phyloP scores from a whole-genome alignment of 2,329 filamentous ascomycete genomes.

The Trichoderma breve region DNA sequence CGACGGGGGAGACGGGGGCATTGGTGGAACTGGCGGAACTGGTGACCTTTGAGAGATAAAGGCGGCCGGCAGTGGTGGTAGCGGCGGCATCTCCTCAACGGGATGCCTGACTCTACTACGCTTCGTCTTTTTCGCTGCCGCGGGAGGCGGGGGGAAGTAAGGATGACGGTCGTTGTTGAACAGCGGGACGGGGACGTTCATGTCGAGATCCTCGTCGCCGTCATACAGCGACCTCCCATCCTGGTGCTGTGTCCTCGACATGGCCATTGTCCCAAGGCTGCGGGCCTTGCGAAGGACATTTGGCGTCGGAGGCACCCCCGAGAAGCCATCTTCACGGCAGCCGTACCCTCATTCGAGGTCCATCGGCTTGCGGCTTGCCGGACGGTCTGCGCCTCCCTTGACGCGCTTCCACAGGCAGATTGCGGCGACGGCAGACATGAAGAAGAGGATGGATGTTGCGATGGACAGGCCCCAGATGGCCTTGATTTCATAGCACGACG shows the following conservation, averaged over 20 bases:
- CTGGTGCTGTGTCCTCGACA: conserved; percentile 27
- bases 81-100: conserved; percentile 31
- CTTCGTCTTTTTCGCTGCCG: conserved; percentile 33
- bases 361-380: conserved; percentile 35
- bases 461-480: conserved; percentile 84
- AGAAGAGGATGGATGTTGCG: conserved; percentile 67
- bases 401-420: background rate
- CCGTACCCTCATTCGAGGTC: conserved; percentile 52
- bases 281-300: conserved; percentile 28
- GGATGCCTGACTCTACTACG: conserved; percentile 30
- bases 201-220: conserved; percentile 31
- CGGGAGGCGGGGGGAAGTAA: conserved; percentile 38
- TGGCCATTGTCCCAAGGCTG: conserved; percentile 40
- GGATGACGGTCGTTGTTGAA: conserved; percentile 24
- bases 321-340: conserved; percentile 44
- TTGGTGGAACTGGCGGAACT: background rate
- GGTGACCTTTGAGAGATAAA: background rate
- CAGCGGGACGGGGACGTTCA: conserved; percentile 22
- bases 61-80: conserved; percentile 29
- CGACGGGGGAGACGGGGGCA: background rate
- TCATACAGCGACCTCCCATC: conserved; percentile 29
- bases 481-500: conserved; percentile 81
- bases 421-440: conserved; percentile 24
- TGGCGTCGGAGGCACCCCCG: conserved; percentile 24
- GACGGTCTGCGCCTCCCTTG: background rate